Evolutionary conservation across 768 basidiomycete species (phyloP).

Genomic region (Gelatoporia subvermispora): DNA sequence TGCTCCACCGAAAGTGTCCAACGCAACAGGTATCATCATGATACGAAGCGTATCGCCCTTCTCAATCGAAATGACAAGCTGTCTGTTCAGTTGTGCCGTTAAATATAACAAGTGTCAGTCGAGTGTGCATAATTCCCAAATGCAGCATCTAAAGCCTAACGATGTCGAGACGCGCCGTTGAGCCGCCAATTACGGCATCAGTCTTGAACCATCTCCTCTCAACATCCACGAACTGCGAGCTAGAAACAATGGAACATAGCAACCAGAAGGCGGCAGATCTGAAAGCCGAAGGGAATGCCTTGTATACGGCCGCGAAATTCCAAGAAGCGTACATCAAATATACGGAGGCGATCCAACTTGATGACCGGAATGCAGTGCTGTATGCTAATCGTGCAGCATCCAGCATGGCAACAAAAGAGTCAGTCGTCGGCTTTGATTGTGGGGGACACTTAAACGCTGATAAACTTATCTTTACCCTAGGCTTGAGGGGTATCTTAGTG

Average conservation of each 20-base stretch:
- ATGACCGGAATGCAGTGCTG: constrained; percentile 33
- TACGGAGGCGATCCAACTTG: constrained; percentile 36
- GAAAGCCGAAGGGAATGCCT: constrained; percentile 38
- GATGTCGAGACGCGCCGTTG: no score
- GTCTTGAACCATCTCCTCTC: no score
- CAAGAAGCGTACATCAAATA: constrained; percentile 35
- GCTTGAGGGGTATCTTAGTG: constrained; percentile 10
- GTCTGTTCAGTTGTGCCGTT: no score
- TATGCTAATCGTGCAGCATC: constrained; percentile 43
- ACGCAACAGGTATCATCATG: no score
- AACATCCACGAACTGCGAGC: neutral
- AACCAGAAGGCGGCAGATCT: constrained; percentile 17
- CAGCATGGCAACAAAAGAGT: constrained; percentile 35
- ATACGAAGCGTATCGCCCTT: no score
- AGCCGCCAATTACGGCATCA: no score
- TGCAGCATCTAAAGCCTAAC: no score
- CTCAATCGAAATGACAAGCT: no score
- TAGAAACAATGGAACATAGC: constrained; percentile 7
- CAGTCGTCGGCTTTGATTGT: neutral
- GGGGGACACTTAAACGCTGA: neutral
- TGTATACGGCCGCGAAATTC: constrained; percentile 30
- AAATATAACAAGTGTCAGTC: no score
- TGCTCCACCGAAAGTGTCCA: no score
- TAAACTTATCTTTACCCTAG: neutral
- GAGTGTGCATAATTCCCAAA: no score